Conservation (phyloP, 768 basidiomycete genomes). For the Mycena metata region DNA sequence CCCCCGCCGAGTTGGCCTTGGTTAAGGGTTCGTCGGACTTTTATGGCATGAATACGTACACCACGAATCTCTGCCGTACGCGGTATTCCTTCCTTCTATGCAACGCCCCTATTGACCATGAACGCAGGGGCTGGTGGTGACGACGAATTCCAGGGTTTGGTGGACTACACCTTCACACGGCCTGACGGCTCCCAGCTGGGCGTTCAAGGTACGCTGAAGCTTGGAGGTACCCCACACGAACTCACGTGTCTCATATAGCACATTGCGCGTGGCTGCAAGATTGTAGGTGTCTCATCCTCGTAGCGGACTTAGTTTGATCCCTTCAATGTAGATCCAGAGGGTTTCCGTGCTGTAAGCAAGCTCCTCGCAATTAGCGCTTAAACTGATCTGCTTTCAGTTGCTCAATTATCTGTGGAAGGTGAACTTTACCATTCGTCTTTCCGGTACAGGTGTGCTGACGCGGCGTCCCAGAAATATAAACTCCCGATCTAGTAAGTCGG, state of each 20-base stretch:
- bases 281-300: slow-evolving; percentile 53
- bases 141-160: slow-evolving; percentile 73
- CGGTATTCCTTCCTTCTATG: slow-evolving; percentile 8
- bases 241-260: slow-evolving; percentile 49
- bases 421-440: slow-evolving; percentile 8
- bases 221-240: neutral
- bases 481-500: slow-evolving; percentile 67
- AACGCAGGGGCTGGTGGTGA: slow-evolving; percentile 68
- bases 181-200: slow-evolving; percentile 76
- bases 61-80: slow-evolving; percentile 73
- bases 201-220: slow-evolving; percentile 60
- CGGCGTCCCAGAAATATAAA: slow-evolving; percentile 30
- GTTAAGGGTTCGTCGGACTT: slow-evolving; percentile 79
- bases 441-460: neutral
- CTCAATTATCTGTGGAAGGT: slow-evolving; percentile 82
- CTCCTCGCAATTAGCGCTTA: neutral
- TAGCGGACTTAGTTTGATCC: slow-evolving; percentile 1
- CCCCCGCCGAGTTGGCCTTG: slow-evolving; percentile 65
- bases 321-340: slow-evolving; percentile 62
- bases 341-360: slow-evolving; percentile 69
- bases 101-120: slow-evolving; percentile 6
- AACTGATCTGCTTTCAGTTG: slow-evolving; percentile 49
- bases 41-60: slow-evolving; percentile 82
- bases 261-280: slow-evolving; percentile 78
- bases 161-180: slow-evolving; percentile 72